Base-by-base conservation (phyloP, 176 grass and related monocot genomes). In the Triticum monococcum region DNA sequence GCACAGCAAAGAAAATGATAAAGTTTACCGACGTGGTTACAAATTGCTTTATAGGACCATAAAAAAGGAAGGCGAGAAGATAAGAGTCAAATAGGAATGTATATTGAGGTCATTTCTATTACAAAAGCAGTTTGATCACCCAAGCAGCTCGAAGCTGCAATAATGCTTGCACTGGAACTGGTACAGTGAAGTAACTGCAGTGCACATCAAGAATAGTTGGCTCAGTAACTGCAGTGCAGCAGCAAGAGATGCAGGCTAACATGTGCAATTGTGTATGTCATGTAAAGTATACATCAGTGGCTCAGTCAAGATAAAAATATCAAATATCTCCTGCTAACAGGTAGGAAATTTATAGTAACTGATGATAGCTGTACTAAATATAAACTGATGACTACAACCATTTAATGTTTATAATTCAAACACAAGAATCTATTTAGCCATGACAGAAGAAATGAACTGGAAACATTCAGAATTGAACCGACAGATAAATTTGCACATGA, bases 131-230 rank as follows among this genome's bases (percentile, higher is more conserved):
- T 52, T 52, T 64, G 64, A 79, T 54, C 75, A n/a, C 37, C 33
- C 25, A 32, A 64, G 18, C 64, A 86, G 76, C 50, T 72, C 66
- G 54, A 84, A 79, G 22, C 37, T 71, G 68, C 35, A 78, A 74
- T 52, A 79, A 11, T 79, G 81, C 10, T 64, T 28, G n/a, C 59
- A 80, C 16, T 48, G 62, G 79, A 14, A 80, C 8, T 5, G 14
- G 59, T 26, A 45, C 4, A 12, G 23, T 80, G 23, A 3, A 77
- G 81, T 28, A 50, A 28, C 11, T 68, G 33, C 33, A 68, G 16
- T 54, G 46, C 31, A 11, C 72, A 77, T 35, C 17, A 41, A 41
- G 57, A 84, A 60, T 73, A 67, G 32, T 89, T 75, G 18, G 25
- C 22, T 23, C 45, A 40, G 6, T 41, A 72, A 41, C 33, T 46